Conservation (phyloP, 2,329 filamentous ascomycete species). For the Calycina marina region DNA sequence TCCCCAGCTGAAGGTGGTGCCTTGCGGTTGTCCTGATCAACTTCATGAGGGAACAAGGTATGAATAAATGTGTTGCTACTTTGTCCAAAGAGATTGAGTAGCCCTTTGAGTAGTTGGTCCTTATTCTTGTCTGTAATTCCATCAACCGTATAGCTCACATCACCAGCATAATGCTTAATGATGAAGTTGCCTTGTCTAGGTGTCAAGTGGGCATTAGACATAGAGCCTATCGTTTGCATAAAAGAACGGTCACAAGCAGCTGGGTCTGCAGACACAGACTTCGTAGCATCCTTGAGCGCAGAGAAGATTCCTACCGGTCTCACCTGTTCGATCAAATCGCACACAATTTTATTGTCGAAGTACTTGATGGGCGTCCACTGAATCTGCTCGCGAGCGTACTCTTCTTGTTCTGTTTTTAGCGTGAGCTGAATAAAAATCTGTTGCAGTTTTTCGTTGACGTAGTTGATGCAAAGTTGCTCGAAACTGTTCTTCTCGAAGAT, state of each 20-base stretch:
- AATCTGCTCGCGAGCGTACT: conserved; percentile 91
- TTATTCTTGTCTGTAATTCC: conserved; percentile 99
- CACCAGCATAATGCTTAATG: conserved; percentile 96
- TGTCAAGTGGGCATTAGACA: conserved; percentile 83
- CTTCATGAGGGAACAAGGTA: conserved; percentile 76
- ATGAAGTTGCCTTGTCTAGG: conserved; percentile 92
- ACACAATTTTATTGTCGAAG: conserved; percentile 98
- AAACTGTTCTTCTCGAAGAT: conserved; percentile 99
- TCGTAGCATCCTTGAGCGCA: conserved; percentile 92
- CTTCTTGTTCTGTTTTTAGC: conserved; percentile 90
- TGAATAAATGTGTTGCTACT: conserved; percentile 81
- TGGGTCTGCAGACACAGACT: conserved; percentile 94
- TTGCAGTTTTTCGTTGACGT: conserved; percentile 97
- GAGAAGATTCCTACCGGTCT: conserved; percentile 87
- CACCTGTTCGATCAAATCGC: conserved; percentile 86
- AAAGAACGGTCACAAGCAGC: conserved; percentile 91
- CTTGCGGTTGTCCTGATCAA: conserved; percentile 91
- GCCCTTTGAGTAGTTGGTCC: conserved; percentile 86
- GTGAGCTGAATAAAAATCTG: conserved; percentile 99
- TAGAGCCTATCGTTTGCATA: conserved; percentile 79
- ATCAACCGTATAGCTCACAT: conserved; percentile 85
- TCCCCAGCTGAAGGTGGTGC: conserved; percentile 90
- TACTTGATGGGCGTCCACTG: conserved; percentile 99
- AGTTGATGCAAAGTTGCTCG: conserved; percentile 98
- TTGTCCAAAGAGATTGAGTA: conserved; percentile 71